Evolutionary conservation across 176 grass and related monocot species (phyloP).

Genomic region (Thalia dealbata): DNA sequence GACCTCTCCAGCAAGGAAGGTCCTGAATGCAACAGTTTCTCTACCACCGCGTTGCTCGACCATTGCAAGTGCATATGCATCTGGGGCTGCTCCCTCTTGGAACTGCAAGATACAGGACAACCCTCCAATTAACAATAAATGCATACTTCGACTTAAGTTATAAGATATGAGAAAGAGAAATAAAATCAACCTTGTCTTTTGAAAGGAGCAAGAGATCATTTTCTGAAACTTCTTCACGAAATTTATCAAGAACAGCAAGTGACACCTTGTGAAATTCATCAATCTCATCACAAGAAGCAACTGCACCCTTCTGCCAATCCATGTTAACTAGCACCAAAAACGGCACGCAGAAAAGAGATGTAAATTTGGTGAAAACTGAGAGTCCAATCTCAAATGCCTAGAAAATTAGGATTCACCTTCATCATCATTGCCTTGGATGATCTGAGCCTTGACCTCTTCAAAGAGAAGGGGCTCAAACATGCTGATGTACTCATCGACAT

Average conservation of each 20-base stretch:
- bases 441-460: slow-evolving; percentile 94
- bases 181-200: slow-evolving; percentile 45
- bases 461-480: slow-evolving; percentile 88
- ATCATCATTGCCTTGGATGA: slow-evolving; percentile 57
- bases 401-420: slow-evolving; percentile 31
- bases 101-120: slow-evolving; percentile 45
- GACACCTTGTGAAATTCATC: slow-evolving; percentile 75
- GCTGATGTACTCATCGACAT: slow-evolving; percentile 63
- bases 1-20: slow-evolving; percentile 68
- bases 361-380: not conserved
- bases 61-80: slow-evolving; percentile 74
- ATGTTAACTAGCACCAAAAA: slow-evolving; percentile 27
- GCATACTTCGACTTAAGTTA: not conserved
- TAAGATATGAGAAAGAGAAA: not conserved
- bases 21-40: slow-evolving; percentile 44
- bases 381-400: not conserved
- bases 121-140: not conserved
- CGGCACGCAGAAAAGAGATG: not conserved
- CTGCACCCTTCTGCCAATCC: slow-evolving; percentile 58
- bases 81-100: slow-evolving; percentile 46
- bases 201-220: slow-evolving; percentile 93
- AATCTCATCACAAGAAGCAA: slow-evolving; percentile 32
- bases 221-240: slow-evolving; percentile 44
- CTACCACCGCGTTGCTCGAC: slow-evolving; percentile 75
- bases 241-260: slow-evolving; percentile 43